These are phyloP conservation scores for Schizochytrium sp. DNA, from an alignment of 108 stramenopile species.

Conservation along the genomic window DNA sequence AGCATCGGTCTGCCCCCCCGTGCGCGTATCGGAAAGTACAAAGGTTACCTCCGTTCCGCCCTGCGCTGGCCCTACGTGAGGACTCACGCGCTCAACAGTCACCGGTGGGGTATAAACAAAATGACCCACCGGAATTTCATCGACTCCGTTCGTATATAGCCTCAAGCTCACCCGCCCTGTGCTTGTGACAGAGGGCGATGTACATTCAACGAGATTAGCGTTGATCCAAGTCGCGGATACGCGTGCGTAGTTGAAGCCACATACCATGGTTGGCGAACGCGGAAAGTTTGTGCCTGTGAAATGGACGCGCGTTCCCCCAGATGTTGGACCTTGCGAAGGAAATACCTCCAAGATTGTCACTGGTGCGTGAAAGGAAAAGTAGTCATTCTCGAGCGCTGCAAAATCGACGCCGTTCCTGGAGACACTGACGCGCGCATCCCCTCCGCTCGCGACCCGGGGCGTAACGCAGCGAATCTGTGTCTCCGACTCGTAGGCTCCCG, in stretches of 20 bases:
- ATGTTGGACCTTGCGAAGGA: background rate
- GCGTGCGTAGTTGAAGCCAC: background rate
- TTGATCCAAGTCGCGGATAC: background rate
- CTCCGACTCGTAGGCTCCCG: constrained; percentile 9
- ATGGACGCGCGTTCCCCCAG: background rate
- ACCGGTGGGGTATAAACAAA: background rate
- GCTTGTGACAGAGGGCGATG: background rate
- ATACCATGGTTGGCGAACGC: background rate
- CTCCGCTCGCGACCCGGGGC: background rate
- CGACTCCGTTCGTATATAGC: background rate
- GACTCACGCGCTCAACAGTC: background rate
- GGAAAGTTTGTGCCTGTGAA: background rate
- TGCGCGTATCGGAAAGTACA: background rate
- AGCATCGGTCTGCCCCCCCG: too few species aligned
- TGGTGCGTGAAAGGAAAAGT: background rate
- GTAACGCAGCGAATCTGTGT: constrained; percentile 9
- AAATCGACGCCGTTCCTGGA: constrained; percentile 12
- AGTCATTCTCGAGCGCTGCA: background rate
- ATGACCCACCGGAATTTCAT: background rate
- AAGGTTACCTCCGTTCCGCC: background rate
- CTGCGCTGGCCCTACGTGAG: background rate
- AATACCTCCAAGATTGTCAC: background rate
- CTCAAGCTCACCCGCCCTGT: background rate
- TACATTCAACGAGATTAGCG: background rate
- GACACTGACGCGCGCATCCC: background rate